Evolutionary conservation across 805 yeast genomes (phyloP), one percentile per base, ranked within the genome.

Genomic region (Candida verbasci): DNA sequence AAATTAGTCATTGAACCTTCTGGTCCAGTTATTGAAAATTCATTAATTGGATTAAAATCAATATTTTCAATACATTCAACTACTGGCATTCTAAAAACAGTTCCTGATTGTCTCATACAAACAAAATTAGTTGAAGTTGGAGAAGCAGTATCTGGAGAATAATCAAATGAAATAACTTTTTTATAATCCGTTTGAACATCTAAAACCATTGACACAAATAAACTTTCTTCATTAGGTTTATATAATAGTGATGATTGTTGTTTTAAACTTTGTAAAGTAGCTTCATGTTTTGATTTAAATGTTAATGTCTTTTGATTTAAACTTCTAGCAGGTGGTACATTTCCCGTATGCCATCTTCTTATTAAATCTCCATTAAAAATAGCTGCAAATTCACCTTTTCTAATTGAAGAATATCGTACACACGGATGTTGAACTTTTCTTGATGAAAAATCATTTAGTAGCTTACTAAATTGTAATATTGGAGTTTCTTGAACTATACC

Each of bases 81-180:
- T 0, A 82, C 84, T 0, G 82, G 74, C 89, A 85, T 85, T 40
- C 82, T 69, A 57, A 84, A 88, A 0, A 88, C 80, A 36, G 86
- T 82, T 3, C 97, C 97, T 1, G 95, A 84, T 49, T 86, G 94
- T 45, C 96, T 68, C 83, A 89, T 82, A 56, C 97, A 88, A 20
- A 89, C 78, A 39, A 86, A 69, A 47, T 82, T 78, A 7, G 84
- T 72, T 1, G 77, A 73, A 16, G 79, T 70, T n/a, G 55, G 60
- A 2, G 76, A 62, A 5, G 50, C 38, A 3, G 59, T 41, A 39
- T 74, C 78, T 1, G 81, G 78, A n/a, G 80, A 75, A 53, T 87
- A 88, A 55, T 88, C 96, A 59, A 82, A 88, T 0, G 95, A 81
- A 1, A 83, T 78, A 1, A 88, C 94, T 46, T 89, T 72, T 45